Evolutionary conservation across 2,329 filamentous ascomycete genomes (phyloP).

Genomic region (Periconia sp.): DNA sequence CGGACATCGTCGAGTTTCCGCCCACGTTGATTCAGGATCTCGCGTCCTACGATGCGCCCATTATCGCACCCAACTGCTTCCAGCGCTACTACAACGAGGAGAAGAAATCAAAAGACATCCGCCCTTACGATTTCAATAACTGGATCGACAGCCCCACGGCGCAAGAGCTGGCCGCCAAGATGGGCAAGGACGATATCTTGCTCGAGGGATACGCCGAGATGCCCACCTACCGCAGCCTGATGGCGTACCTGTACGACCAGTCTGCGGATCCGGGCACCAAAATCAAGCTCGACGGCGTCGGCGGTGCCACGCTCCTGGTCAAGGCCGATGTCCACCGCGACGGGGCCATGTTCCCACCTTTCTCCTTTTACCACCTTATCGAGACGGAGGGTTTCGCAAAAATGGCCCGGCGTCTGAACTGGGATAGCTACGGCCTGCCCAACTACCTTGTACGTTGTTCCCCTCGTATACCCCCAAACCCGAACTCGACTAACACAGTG

Average conservation of each 20-base stretch:
- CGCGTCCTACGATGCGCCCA: slow-evolving; percentile 80
- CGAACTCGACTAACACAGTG: slow-evolving; percentile 2
- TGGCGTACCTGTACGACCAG: slow-evolving; percentile 76
- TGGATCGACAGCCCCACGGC: slow-evolving; percentile 90
- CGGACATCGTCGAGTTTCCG: slow-evolving; percentile 88
- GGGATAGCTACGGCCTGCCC: slow-evolving; percentile 82
- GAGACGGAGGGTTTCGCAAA: slow-evolving; percentile 98
- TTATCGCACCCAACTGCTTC: slow-evolving; percentile 95
- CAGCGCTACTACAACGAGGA: slow-evolving; percentile 75
- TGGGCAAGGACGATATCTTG: slow-evolving; percentile 90
- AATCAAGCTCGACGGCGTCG: slow-evolving; percentile 86
- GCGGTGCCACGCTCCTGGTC: slow-evolving; percentile 87
- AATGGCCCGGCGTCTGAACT: slow-evolving; percentile 89
- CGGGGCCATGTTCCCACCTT: slow-evolving; percentile 97
- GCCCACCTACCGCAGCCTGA: slow-evolving; percentile 86
- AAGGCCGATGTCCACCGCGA: slow-evolving; percentile 97
- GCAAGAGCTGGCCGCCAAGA: slow-evolving; percentile 70
- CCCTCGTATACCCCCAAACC: not conserved
- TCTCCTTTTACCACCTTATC: slow-evolving; percentile 93
- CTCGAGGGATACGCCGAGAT: slow-evolving; percentile 92
- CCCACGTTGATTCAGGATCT: slow-evolving; percentile 86
- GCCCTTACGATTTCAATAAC: slow-evolving; percentile 95
- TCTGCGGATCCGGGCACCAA: slow-evolving; percentile 58
- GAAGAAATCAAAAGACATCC: slow-evolving; percentile 69
- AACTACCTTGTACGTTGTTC: slow-evolving; percentile 81